A percentile compares a stretch with the other conserved stretches of the same genome.
These are phyloP conservation scores for Penicillium sp. DNA, from an alignment of 2,329 filamentous ascomycete species.

Conservation along the genomic window DNA sequence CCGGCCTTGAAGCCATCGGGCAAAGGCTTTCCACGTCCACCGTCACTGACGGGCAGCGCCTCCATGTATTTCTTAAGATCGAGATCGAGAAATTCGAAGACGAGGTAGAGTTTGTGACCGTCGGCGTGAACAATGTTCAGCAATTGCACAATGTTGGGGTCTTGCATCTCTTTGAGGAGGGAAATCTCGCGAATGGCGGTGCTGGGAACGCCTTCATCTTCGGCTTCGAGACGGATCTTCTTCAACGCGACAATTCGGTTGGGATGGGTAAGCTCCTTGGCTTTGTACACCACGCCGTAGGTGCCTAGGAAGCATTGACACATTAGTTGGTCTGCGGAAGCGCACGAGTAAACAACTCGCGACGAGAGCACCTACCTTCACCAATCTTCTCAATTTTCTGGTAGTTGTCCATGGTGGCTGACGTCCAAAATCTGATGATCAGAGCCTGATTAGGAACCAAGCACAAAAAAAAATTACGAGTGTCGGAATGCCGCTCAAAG, in stretches of 20 bases:
- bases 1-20: slow-evolving; percentile 72
- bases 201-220: slow-evolving; percentile 90
- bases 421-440: not conserved
- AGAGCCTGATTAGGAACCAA: slow-evolving; percentile 6
- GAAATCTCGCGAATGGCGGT: slow-evolving; percentile 95
- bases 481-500: slow-evolving; percentile 5
- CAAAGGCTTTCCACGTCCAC: slow-evolving; percentile 80
- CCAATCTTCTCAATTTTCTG: slow-evolving; percentile 96
- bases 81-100: slow-evolving; percentile 87
- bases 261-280: slow-evolving; percentile 76
- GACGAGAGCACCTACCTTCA: slow-evolving; percentile 66
- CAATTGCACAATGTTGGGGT: slow-evolving; percentile 84
- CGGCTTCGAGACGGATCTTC: slow-evolving; percentile 92
- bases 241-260: slow-evolving; percentile 90
- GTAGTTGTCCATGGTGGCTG: slow-evolving; percentile 79
- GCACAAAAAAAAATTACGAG: not conserved
- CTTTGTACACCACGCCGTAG: slow-evolving; percentile 95
- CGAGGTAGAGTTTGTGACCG: slow-evolving; percentile 91
- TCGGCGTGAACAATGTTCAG: slow-evolving; percentile 94
- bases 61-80: slow-evolving; percentile 98
- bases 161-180: slow-evolving; percentile 89
- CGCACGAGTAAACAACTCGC: slow-evolving; percentile 1
- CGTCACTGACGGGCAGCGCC: slow-evolving; percentile 78
- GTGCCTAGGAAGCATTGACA: slow-evolving; percentile 62
- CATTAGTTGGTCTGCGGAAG: slow-evolving; percentile 16